A percentile compares a stretch with the other conserved stretches of the same genome.
These are phyloP conservation scores for Mycena alexandri DNA, from an alignment of 768 basidiomycete genomes.

Conservation along the genomic window DNA sequence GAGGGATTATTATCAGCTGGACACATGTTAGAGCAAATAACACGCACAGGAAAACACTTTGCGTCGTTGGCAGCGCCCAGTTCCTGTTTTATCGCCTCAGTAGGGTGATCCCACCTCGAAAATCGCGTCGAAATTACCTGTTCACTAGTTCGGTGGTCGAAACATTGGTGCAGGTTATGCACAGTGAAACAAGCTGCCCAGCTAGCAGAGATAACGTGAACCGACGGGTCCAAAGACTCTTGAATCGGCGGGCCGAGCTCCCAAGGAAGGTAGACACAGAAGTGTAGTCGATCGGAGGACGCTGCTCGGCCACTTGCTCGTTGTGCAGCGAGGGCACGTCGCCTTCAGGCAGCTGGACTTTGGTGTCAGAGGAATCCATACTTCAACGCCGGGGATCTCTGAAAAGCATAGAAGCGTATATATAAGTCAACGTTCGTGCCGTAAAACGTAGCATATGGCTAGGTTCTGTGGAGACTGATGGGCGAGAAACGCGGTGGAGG, in stretches of 20 bases:
- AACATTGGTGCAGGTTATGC: slow-evolving; percentile 91
- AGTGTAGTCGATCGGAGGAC: slow-evolving; percentile 77
- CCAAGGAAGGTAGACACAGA: slow-evolving; percentile 65
- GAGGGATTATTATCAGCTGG: neutral
- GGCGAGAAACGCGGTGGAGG: too few species aligned
- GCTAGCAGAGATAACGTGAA: slow-evolving; percentile 79
- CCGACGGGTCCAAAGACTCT: slow-evolving; percentile 82
- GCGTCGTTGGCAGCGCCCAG: slow-evolving; percentile 84
- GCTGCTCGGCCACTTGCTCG: slow-evolving; percentile 32
- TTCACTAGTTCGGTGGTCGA: slow-evolving; percentile 82
- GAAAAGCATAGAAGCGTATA: slow-evolving; percentile 15
- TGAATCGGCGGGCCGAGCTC: slow-evolving; percentile 73
- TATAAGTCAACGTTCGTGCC: slow-evolving; percentile 26
- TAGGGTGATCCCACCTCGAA: neutral
- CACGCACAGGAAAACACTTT: slow-evolving; percentile 85
- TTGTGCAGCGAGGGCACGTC: slow-evolving; percentile 15
- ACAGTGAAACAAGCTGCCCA: slow-evolving; percentile 87
- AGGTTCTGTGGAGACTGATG: neutral
- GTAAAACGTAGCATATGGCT: slow-evolving; percentile 28
- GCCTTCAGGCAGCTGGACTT: slow-evolving; percentile 22
- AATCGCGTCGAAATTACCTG: slow-evolving; percentile 1
- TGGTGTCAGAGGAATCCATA: slow-evolving; percentile 36
- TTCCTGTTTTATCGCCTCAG: slow-evolving; percentile 52
- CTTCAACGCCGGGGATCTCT: neutral
- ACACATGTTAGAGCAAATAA: neutral